Evolutionary conservation across 2,329 filamentous ascomycete genomes (phyloP).

Genomic region (Macrophomina pseudophaseolina): DNA sequence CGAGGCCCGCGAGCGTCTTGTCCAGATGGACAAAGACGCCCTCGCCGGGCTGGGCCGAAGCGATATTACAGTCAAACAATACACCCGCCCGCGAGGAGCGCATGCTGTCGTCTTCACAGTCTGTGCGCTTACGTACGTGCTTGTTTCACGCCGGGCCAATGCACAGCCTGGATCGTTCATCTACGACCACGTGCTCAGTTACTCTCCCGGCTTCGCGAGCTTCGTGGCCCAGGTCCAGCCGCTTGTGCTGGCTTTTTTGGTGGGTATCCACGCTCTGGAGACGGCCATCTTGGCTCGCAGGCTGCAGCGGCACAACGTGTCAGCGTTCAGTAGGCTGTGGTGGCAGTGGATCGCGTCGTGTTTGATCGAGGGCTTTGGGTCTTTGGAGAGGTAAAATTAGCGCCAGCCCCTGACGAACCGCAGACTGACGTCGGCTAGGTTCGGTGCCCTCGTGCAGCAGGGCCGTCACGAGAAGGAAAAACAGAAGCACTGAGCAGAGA

Average conservation of each 20-base stretch:
- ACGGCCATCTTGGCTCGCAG: conserved; percentile 54
- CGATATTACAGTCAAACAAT: conserved; percentile 60
- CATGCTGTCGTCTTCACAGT: conserved; percentile 61
- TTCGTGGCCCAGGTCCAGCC: conserved; percentile 66
- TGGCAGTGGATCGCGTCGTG: conserved; percentile 59
- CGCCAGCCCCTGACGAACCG: conserved; percentile 9
- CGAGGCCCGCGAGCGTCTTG: conserved; percentile 72
- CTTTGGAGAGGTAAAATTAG: conserved; percentile 47
- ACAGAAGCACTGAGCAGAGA: conserved; percentile 42
- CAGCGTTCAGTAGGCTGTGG: conserved; percentile 54
- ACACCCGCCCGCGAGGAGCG: conserved; percentile 55
- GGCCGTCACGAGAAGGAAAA: conserved; percentile 42
- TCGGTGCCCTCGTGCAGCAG: conserved; percentile 23
- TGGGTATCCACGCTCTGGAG: conserved; percentile 71
- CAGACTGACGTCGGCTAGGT: conserved; percentile 21
- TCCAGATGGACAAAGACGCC: conserved; percentile 71
- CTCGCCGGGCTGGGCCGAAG: conserved; percentile 66
- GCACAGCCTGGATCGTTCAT: conserved; percentile 41
- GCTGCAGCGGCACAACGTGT: conserved; percentile 59
- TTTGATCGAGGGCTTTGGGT: conserved; percentile 59
- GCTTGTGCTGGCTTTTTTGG: conserved; percentile 62
- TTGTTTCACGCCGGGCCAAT: conserved; percentile 37
- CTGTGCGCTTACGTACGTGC: conserved; percentile 39
- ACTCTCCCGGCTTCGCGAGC: conserved; percentile 63
- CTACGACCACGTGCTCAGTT: conserved; percentile 47